Evolutionary conservation across 345 rosid genomes (phyloP), one percentile per base, ranked within the genome.

Genomic region (Anacardium occidentale): DNA sequence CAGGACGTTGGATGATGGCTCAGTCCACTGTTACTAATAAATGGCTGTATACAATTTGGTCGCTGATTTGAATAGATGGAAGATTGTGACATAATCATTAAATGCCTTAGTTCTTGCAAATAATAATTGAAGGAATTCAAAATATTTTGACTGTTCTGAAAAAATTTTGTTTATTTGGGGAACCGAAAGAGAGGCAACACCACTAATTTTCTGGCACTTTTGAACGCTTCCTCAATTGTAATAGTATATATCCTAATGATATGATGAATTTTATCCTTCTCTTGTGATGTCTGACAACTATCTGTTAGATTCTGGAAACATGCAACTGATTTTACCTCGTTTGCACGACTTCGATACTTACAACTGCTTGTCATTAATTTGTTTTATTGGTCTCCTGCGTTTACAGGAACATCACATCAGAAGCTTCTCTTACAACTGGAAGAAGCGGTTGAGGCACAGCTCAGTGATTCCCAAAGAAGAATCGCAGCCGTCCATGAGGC

Each of bases 381-480:
- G 20, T 51, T 54, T 72, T 47, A 64, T 59, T 44, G 21, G 60
- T 60, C 64, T 26, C 53, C 64, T 70, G 37, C 75, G 29, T 64
- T 70, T 68, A 52, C 94, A 96, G 99, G 80, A 83, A 81, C 85
- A 40, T 79, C 90, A 24, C 91, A 91, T 79, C 86, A 83, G 75
- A 93, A 86, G 78, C 89, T 91, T 72, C 71, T 91, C 24, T 66
- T 78, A 66, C 81, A 93, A 52, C 87, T 74, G 62, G 96, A 91
- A 86, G 90, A 89, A 83, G 83, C 86, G 22, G 81, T 87, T 15
- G 79, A 84, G 80, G 81, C 74, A 64, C 85, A 84, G 66, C 84
- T 96, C 68, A 82, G 72, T 37, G 82, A 84, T 68, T 96, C 97
- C 56, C 80, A 83, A 52, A 87, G 83, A 67, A 86, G 89, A 79